A percentile compares a stretch with the other conserved stretches of the same genome.
Conservation (phyloP, 768 basidiomycete species). For the Termitomyces sp. region DNA sequence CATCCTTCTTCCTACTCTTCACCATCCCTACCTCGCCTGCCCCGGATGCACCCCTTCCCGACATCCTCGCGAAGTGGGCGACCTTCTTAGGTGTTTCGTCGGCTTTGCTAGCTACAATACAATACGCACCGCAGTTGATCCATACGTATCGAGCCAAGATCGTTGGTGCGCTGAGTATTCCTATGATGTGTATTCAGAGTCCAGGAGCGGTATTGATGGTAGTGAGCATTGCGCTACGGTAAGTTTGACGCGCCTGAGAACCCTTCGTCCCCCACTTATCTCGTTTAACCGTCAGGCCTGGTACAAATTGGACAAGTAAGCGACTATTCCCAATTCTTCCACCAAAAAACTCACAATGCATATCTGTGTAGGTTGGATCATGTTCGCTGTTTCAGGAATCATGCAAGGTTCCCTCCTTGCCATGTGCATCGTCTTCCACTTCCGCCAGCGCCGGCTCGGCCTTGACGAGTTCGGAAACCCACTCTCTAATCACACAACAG, state of each 20-base stretch:
- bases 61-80: conserved; percentile 52
- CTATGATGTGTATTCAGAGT: conserved; percentile 94
- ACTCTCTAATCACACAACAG: neutral
- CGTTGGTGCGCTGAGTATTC: conserved; percentile 90
- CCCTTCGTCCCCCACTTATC: neutral
- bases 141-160: conserved; percentile 75
- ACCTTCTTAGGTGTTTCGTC: conserved; percentile 83
- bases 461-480: conserved; percentile 89
- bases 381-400: conserved; percentile 73
- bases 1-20: conserved; percentile 57
- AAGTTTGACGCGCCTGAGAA: conserved; percentile 7
- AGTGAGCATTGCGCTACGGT: conserved; percentile 69
- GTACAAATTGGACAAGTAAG: conserved; percentile 83
- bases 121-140: conserved; percentile 84
- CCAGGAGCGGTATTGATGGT: conserved; percentile 90
- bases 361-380: conserved; percentile 58
- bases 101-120: conserved; percentile 69
- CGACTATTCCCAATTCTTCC: neutral
- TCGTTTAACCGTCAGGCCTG: conserved; percentile 40
- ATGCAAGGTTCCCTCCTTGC: conserved; percentile 79
- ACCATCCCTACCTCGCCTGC: conserved; percentile 33
- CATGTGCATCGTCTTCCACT: conserved; percentile 85
- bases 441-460: conserved; percentile 64
- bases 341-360: neutral
- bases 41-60: conserved; percentile 31